These are phyloP conservation scores for Picea sitchensis DNA, from an alignment of 75 land plant species.

Conservation along the genomic window DNA sequence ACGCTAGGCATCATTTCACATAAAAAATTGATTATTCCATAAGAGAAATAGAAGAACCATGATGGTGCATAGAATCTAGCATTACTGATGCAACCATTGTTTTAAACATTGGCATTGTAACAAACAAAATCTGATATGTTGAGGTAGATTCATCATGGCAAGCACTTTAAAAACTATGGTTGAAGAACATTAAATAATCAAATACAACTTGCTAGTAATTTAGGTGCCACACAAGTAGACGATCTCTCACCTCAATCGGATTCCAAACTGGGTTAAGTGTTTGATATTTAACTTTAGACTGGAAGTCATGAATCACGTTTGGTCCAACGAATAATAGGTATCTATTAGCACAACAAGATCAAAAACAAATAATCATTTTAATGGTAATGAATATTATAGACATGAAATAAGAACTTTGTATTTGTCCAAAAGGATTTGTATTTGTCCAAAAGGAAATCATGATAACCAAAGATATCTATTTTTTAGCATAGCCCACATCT, in stretches of 20 bases:
- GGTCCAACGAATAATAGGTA: constrained; percentile 37
- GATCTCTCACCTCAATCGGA: constrained; percentile 23
- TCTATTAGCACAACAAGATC: constrained; percentile 4
- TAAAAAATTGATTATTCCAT: neutral
- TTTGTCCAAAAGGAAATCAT: too few relatives aligned
- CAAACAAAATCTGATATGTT: neutral
- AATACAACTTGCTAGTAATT: neutral
- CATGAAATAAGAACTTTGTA: neutral
- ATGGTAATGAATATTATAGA: neutral
- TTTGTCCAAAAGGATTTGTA: neutral
- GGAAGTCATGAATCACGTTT: constrained; percentile 35
- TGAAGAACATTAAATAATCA: neutral
- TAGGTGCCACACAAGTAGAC: neutral
- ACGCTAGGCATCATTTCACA: neutral
- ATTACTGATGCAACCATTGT: neutral
- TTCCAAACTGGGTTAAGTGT: constrained; percentile 53
- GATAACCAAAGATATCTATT: neutral
- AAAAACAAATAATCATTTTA: neutral
- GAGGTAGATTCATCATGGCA: neutral
- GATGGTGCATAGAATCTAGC: neutral
- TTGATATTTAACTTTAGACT: constrained; percentile 33
- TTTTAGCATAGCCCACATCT: neutral
- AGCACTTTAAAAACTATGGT: too few relatives aligned
- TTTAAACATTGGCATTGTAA: neutral
- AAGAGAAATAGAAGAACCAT: neutral